Conservation (phyloP, 2,329 filamentous ascomycete genomes). For the Nigrograna mackinnonii region DNA sequence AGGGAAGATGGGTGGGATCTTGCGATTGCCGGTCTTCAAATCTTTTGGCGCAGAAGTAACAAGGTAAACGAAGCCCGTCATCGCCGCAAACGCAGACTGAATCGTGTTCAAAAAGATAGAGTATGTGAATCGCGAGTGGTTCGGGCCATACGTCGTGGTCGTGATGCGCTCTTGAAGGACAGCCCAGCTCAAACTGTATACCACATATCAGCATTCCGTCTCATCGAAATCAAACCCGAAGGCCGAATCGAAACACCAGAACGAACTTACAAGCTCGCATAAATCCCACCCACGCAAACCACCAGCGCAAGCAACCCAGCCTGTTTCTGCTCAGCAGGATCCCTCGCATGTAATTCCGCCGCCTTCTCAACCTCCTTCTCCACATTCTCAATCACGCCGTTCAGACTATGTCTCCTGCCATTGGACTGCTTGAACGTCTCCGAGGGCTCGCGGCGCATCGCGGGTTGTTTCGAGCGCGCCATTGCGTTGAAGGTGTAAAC, state of each 20-base stretch:
- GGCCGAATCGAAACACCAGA: too few relatives aligned
- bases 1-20: conserved; percentile 70
- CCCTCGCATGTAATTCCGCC: conserved; percentile 32
- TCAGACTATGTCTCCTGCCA: conserved; percentile 24
- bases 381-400: conserved; percentile 26
- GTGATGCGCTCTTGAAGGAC: conserved; percentile 97
- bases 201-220: not conserved
- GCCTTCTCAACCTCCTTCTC: conserved; percentile 35
- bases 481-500: too few relatives aligned
- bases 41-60: conserved; percentile 61
- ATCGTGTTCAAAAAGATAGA: conserved; percentile 96
- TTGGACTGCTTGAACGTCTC: conserved; percentile 22
- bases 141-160: conserved; percentile 79
- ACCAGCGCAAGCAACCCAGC: conserved; percentile 74
- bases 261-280: conserved; percentile 81
- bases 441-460: conserved; percentile 30
- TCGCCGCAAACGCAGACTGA: conserved; percentile 85
- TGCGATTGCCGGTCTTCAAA: conserved; percentile 29
- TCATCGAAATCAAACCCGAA: not conserved
- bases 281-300: conserved; percentile 91
- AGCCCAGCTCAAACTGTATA: conserved; percentile 84
- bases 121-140: conserved; percentile 75
- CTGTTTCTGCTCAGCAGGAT: conserved; percentile 38
- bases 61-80: conserved; percentile 82
- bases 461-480: conserved; percentile 28